Evolutionary conservation across 169 alveolate species (phyloP).

Genomic region (Miamiensis avidus): DNA sequence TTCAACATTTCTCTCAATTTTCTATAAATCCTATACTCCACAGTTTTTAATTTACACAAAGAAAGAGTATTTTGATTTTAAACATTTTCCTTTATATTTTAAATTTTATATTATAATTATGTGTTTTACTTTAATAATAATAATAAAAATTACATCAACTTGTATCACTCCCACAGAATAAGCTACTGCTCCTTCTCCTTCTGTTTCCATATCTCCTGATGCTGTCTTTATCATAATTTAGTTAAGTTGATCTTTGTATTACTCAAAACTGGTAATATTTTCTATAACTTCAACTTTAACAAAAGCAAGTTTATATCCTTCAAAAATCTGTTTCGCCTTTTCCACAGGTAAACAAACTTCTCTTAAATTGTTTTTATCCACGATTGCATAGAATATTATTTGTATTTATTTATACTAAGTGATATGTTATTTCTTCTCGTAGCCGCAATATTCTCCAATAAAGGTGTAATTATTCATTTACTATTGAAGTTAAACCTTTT

Average conservation of each 20-base stretch:
- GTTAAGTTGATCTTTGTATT: slow-evolving; percentile 31
- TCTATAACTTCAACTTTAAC: slow-evolving; percentile 47
- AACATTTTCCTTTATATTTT: too few species aligned
- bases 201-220: slow-evolving; percentile 39
- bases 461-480: slow-evolving; percentile 37
- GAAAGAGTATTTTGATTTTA: slow-evolving; percentile 38
- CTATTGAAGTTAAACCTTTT: slow-evolving; percentile 1
- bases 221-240: slow-evolving; percentile 42
- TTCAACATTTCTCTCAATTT: slow-evolving; percentile 59
- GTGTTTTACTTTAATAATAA: too few species aligned
- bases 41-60: slow-evolving; percentile 54
- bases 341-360: slow-evolving; percentile 54
- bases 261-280: slow-evolving; percentile 37
- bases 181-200: slow-evolving; percentile 61
- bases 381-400: slow-evolving; percentile 58
- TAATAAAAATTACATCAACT: too few species aligned
- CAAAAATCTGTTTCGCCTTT: slow-evolving; percentile 44
- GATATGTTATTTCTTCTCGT: slow-evolving; percentile 58
- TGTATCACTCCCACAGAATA: slow-evolving; percentile 40
- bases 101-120: too few species aligned
- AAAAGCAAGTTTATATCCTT: slow-evolving; percentile 52
- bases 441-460: slow-evolving; percentile 69
- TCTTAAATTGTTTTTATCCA: slow-evolving; percentile 34
- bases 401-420: slow-evolving; percentile 53
- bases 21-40: slow-evolving; percentile 60